phyloP scores from a whole-genome alignment of 106 monocot genomes.

The Posidonia australis region DNA sequence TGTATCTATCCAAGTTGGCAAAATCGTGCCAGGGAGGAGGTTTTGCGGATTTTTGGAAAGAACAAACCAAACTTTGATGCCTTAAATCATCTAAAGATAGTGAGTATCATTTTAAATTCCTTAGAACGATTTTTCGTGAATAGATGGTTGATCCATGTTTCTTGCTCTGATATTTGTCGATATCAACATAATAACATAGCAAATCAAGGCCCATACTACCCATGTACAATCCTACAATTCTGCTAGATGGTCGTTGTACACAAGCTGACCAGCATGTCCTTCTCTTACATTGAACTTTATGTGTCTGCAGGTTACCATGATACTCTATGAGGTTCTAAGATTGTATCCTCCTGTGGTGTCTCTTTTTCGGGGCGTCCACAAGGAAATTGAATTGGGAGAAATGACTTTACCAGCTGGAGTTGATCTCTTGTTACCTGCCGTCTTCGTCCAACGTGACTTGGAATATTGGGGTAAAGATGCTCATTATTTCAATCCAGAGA shows the following conservation, averaged over 20 bases:
- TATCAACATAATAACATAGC: too few species aligned
- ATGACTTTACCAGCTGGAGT: constrained; percentile 18
- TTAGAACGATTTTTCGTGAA: constrained; percentile 7
- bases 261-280: too few species aligned
- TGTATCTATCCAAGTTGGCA: constrained; percentile 35
- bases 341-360: constrained; percentile 29
- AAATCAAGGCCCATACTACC: too few species aligned
- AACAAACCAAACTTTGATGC: constrained; percentile 20
- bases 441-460: constrained; percentile 19
- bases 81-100: constrained; percentile 13
- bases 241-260: too few species aligned
- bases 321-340: constrained; percentile 44
- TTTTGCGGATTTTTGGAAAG: constrained; percentile 13
- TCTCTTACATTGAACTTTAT: too few species aligned
- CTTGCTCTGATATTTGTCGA: too few species aligned
- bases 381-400: constrained; percentile 11
- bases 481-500: constrained; percentile 27
- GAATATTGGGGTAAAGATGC: constrained; percentile 23
- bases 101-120: constrained; percentile 1
- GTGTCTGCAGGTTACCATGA: constrained; percentile 38
- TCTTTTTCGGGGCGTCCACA: constrained; percentile 6
- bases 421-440: neutral
- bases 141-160: too few species aligned
- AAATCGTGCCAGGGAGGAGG: constrained; percentile 24
- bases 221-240: too few species aligned